Base-by-base conservation (phyloP, 352 stramenopile genomes). In the Phytophthora pini region DNA sequence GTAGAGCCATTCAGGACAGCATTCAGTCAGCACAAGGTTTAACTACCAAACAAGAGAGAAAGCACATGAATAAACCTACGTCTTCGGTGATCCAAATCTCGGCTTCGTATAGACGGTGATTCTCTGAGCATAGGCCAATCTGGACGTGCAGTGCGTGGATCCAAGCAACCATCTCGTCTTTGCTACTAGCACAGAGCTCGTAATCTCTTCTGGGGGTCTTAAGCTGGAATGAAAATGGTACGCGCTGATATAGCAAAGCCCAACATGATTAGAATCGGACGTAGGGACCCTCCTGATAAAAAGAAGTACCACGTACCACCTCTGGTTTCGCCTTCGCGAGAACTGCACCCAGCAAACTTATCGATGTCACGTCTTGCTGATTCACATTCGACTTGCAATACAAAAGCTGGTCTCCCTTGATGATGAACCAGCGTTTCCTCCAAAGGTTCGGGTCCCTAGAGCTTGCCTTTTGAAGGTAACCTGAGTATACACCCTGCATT, bases 81-180 rank as follows among this genome's bases (percentile, higher is more conserved):
- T 94, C 85, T 79, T 95, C 87, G 4, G 87, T 90, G 41, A 95
- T 95, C 72, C 88, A 78, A 62, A 92, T 92, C 53, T 95, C 87
- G 9, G 87, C 87, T 55, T 94, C 80, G 43, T 90, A 90, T 4
- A 95, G 65, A 4, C 79, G 72, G 52, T 93, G 83, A 59, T 95
- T 95, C 61, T 95, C 87, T 24, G 73, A 87, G 26, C 78, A 87
- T 40, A 95, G 71, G 17, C 80, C 82, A 55, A 94, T 95, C 64
- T 95, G 85, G 5, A 91, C 68, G 52, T 95, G 85, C 2, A 95
- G 62, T 5, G 84, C 83, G 36, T 93, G 85, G 47, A 94, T 91
- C 87, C 87, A 95, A 39, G 72, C 77, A 12, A 90, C 78, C 80
- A 92, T 92, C 34, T 91, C 81, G 41, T 93, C 85, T 47, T 95